phyloP scores from a whole-genome alignment of 805 yeast species.

The Kuraishia ogatae region DNA sequence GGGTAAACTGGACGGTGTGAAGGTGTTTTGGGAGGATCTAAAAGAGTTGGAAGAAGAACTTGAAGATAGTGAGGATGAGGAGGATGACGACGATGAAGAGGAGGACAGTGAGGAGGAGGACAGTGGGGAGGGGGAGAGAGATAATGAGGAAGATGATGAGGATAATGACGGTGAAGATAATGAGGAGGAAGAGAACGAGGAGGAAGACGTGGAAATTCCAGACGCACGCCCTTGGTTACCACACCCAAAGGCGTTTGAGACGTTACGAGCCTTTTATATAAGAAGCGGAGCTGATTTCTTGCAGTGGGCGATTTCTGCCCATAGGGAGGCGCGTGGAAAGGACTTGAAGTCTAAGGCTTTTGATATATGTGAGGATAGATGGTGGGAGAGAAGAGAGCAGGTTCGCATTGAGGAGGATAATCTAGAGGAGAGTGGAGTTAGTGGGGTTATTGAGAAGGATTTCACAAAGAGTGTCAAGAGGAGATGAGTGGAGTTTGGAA shows the following conservation, averaged over 20 bases:
- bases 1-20: conserved; percentile 80
- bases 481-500: conserved; percentile 40
- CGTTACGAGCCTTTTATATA: conserved; percentile 72
- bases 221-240: conserved; percentile 96
- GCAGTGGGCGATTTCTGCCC: conserved; percentile 88
- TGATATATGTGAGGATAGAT: conserved; percentile 86
- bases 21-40: conserved; percentile 84
- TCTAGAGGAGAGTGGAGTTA: conserved; percentile 89
- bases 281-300: conserved; percentile 82
- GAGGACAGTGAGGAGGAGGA: conserved; percentile 68
- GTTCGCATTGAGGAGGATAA: conserved; percentile 83
- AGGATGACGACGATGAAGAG: conserved; percentile 54
- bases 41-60: conserved; percentile 44
- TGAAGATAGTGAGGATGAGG: conserved; percentile 61
- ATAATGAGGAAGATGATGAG: conserved; percentile 30
- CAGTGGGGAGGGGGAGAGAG: conserved; percentile 33
- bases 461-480: conserved; percentile 39
- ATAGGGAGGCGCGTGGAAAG: conserved; percentile 82
- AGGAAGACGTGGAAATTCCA: conserved; percentile 62
- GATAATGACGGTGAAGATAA: conserved; percentile 45
- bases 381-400: conserved; percentile 98
- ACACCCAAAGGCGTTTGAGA: conserved; percentile 91
- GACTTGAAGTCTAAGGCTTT: conserved; percentile 82
- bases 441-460: conserved; percentile 76
- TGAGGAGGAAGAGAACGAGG: conserved; percentile 56